Percentiles rank a stretch among this genome's conserved stretches.
These are phyloP conservation scores for Medakamo hakoo DNA, from an alignment of 139 green algal species.

Conservation along the genomic window DNA sequence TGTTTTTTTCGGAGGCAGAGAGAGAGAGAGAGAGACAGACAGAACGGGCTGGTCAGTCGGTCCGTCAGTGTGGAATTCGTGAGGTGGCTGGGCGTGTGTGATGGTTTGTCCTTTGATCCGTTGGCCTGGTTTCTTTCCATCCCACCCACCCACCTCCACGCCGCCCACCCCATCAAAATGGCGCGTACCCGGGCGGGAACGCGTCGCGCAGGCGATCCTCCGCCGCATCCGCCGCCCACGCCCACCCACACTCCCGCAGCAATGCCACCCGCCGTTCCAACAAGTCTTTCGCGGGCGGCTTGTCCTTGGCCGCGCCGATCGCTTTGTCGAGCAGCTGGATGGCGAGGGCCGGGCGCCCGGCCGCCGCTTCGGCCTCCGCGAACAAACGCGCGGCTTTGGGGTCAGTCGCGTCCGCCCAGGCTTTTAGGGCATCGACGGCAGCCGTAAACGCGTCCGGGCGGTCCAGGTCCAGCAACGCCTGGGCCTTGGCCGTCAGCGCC, in stretches of 20 bases:
- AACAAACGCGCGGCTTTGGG: background rate
- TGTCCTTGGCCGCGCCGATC: background rate
- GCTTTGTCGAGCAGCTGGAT: conserved; percentile 18
- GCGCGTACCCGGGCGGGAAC: conserved; percentile 29
- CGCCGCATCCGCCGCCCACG: conserved; percentile 34
- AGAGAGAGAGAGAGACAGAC: too few relatives aligned
- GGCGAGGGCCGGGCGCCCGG: too few relatives aligned
- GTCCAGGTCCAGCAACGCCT: conserved; percentile 30
- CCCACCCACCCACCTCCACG: background rate
- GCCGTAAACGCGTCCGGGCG: conserved; percentile 14
- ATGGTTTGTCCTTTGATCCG: too few relatives aligned
- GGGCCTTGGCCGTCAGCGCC: conserved; percentile 32
- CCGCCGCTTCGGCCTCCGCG: background rate
- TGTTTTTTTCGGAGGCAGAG: too few relatives aligned
- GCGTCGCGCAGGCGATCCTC: conserved; percentile 10
- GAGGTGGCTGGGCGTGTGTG: too few relatives aligned
- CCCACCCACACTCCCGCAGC: conserved; percentile 32
- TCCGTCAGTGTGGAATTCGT: too few relatives aligned
- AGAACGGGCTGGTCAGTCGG: too few relatives aligned
- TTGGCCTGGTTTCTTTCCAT: too few relatives aligned
- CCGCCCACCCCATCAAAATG: conserved; percentile 21
- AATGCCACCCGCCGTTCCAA: conserved; percentile 8
- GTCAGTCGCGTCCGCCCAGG: conserved; percentile 32
- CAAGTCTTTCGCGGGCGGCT: background rate
- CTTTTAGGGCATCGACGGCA: conserved; percentile 27